phyloP scores from a whole-genome alignment of 768 basidiomycete species.

The Stropharia rugosoannulata region DNA sequence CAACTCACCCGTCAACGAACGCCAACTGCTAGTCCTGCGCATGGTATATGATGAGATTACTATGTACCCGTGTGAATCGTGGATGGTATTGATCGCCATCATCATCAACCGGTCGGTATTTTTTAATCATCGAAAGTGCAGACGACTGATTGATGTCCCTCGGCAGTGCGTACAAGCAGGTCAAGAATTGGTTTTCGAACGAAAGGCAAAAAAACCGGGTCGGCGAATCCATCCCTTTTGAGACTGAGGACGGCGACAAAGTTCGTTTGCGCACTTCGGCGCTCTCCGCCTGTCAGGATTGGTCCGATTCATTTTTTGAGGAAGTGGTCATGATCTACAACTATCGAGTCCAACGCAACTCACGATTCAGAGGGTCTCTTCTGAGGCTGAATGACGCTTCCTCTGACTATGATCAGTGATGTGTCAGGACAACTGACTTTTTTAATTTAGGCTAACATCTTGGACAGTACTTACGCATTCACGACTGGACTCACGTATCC shows the following conservation, averaged over 20 bases:
- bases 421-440: conserved; percentile 6
- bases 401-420: conserved; percentile 15
- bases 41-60: conserved; percentile 69
- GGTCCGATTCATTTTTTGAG: conserved; percentile 64
- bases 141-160: conserved; percentile 2
- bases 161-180: conserved; percentile 53
- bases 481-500: conserved; percentile 6
- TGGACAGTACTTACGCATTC: conserved; percentile 3
- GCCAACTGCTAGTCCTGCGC: conserved; percentile 56
- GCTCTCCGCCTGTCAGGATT: conserved; percentile 47
- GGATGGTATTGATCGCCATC: conserved; percentile 58
- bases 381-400: conserved; percentile 15
- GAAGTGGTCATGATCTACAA: conserved; percentile 61
- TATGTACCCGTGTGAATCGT: conserved; percentile 61
- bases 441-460: not conserved
- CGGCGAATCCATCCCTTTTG: conserved; percentile 38
- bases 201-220: conserved; percentile 48
- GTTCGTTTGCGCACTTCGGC: conserved; percentile 50
- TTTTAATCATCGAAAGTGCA: not conserved
- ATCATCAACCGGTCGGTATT: conserved; percentile 49
- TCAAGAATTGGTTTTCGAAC: conserved; percentile 71
- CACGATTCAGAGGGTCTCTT: conserved; percentile 22
- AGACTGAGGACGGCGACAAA: conserved; percentile 39
- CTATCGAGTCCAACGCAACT: conserved; percentile 36
- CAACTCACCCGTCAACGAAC: conserved; percentile 56